Evolutionary conservation across 306 rosid genomes (phyloP).

Genomic region (Lathyrus aphaca): DNA sequence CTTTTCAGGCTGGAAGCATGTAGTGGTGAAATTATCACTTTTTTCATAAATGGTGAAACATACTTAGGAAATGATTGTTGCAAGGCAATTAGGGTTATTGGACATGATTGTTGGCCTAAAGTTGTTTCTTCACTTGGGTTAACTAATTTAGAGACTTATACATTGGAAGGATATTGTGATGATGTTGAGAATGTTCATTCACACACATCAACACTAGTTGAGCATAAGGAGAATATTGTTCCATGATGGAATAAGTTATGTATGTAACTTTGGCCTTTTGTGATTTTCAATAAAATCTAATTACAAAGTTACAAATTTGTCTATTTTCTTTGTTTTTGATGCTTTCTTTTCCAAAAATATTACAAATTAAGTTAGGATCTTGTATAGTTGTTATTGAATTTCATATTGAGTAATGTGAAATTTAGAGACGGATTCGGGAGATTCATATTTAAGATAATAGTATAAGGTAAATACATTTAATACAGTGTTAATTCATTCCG

Average conservation of each 20-base stretch:
- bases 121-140: constrained; percentile 60
- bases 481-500: too few relatives aligned
- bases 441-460: too few relatives aligned
- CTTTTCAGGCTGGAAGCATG: constrained; percentile 61
- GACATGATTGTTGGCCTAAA: constrained; percentile 72
- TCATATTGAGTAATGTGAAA: too few relatives aligned
- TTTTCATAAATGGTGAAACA: constrained; percentile 63
- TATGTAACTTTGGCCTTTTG: not conserved
- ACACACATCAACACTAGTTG: constrained; percentile 27
- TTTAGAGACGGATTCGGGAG: too few relatives aligned
- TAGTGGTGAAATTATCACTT: constrained; percentile 57
- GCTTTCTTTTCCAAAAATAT: too few relatives aligned
- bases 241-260: not conserved
- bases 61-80: constrained; percentile 63
- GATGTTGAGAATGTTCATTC: constrained; percentile 21
- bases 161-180: constrained; percentile 61
- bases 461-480: too few relatives aligned
- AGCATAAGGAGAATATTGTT: not conserved
- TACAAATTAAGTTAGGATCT: too few relatives aligned
- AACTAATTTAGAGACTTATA: constrained; percentile 57
- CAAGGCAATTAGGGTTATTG: constrained; percentile 52
- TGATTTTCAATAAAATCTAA: not conserved
- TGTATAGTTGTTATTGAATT: too few relatives aligned
- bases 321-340: not conserved
- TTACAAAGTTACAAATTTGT: not conserved